Conservation (phyloP, 2,329 filamentous ascomycete genomes). For the Sporothrix curviconia region DNA sequence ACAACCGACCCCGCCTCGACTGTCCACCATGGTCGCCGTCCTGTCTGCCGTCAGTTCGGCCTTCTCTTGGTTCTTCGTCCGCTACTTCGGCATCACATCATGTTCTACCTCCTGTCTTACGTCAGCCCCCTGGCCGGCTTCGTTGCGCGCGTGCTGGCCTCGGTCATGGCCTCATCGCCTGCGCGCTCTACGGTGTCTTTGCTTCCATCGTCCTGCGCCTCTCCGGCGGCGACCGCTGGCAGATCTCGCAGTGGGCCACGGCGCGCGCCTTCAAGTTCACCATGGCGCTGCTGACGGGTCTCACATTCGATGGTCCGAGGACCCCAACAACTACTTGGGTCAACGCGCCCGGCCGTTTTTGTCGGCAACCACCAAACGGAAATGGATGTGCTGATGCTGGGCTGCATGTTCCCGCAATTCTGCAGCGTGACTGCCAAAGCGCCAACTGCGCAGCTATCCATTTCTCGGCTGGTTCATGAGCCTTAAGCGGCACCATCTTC, state of each 20-base stretch:
- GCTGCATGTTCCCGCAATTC: conserved; percentile 80
- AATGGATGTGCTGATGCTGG: conserved; percentile 88
- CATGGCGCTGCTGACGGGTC: conserved; percentile 69
- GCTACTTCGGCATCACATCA: conserved; percentile 45
- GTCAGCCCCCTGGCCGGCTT: conserved; percentile 57
- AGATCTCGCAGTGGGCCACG: conserved; percentile 78
- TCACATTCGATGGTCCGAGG: conserved; percentile 70
- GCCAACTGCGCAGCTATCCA: conserved; percentile 68
- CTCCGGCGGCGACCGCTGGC: conserved; percentile 54
- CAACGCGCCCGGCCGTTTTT: conserved; percentile 74
- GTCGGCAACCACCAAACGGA: conserved; percentile 95
- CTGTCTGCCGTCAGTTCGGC: conserved; percentile 19
- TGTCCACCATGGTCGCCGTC: conserved; percentile 1
- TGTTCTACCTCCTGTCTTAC: conserved; percentile 57
- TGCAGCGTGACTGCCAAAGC: conserved; percentile 92
- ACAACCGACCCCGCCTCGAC: neutral
- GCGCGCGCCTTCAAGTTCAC: conserved; percentile 72
- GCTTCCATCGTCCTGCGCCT: conserved; percentile 66
- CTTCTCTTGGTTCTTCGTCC: conserved; percentile 42
- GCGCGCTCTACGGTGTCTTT: conserved; percentile 66
- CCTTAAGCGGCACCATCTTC: conserved; percentile 82
- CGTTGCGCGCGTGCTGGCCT: conserved; percentile 60
- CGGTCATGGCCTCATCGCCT: conserved; percentile 51
- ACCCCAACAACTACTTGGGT: conserved; percentile 57
- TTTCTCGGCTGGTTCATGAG: conserved; percentile 93